These are phyloP conservation scores for Amanita pseudoporphyria DNA, from an alignment of 768 basidiomycete genomes.

Conservation along the genomic window DNA sequence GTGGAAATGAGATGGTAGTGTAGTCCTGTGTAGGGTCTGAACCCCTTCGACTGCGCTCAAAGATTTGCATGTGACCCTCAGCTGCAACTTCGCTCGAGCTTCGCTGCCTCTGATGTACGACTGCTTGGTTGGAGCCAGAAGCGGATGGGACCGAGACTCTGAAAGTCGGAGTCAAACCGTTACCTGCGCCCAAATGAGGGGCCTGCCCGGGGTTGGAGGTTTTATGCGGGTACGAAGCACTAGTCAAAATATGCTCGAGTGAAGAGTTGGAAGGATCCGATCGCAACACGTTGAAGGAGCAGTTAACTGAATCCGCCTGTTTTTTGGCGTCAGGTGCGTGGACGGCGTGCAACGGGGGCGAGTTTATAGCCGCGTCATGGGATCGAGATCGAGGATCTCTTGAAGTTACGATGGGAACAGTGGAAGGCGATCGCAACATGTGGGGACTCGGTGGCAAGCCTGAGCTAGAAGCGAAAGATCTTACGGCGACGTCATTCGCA, in stretches of 20 bases:
- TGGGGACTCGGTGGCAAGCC: constrained; percentile 3
- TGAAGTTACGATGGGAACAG: not conserved
- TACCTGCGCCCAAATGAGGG: constrained; percentile 17
- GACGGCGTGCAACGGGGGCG: not conserved
- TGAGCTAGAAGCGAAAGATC: constrained; percentile 4
- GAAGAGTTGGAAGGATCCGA: constrained; percentile 32
- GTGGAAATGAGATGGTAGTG: constrained; percentile 4
- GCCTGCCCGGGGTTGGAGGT: constrained; percentile 3
- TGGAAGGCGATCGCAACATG: constrained; percentile 5
- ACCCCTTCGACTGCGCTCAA: constrained; percentile 2
- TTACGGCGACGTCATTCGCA: constrained; percentile 4
- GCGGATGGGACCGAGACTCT: constrained; percentile 22
- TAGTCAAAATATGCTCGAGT: constrained; percentile 34
- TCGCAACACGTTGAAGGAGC: constrained; percentile 36
- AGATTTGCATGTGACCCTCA: not conserved
- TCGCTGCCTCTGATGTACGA: constrained; percentile 4
- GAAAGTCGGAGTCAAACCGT: constrained; percentile 27
- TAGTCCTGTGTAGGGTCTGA: constrained; percentile 1
- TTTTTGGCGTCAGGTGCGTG: not conserved
- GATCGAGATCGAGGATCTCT: constrained; percentile 9
- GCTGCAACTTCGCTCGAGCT: not conserved
- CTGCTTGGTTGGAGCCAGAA: not conserved
- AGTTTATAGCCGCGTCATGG: constrained; percentile 3
- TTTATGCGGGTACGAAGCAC: constrained; percentile 25
- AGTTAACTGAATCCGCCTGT: constrained; percentile 10